Base-by-base conservation (phyloP, 2,329 filamentous ascomycete genomes). In the Aspergillus felis region DNA sequence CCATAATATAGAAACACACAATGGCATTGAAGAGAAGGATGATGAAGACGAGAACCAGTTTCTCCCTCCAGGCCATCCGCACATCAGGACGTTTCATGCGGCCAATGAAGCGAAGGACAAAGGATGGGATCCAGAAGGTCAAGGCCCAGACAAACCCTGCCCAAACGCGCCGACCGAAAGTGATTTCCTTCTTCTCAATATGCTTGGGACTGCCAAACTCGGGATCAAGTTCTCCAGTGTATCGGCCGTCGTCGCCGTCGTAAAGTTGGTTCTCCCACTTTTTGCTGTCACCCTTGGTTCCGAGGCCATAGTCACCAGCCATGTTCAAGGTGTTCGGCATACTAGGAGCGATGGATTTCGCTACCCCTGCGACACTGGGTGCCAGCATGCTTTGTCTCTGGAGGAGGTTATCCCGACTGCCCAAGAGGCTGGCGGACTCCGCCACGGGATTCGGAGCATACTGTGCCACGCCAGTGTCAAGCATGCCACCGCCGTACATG, bases 61-160 rank as follows among this genome's bases (percentile, higher is more conserved):
- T 99, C 70, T 99, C 94, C 74, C 94, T 85, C 94, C 94, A 99
- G 0, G 94, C 94, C 85, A 97, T 90, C 27, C 94, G 90, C 8
- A 99, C 91, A 76, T 99, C 94, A 1, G 92, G 94, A 55, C 94
- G 87, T 77, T 96, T 95, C 94, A 99, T 99, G 24, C 93, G 90
- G 32, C 94, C 94, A 57, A 97, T 69, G 58, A 82, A 88, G n/a
- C 84, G 84, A 17, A 99, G 85, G 2, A 90, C 64, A 50, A 91
- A 89, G 0, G 93, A 97, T 0, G 94, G 94, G 64, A 97, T 94
- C 89, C 90, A 97, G 72, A 91, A 97, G 0, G 94, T 99, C 51
- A 95, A 64, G 1, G 84, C 83, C 92, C 92, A 97, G 3, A 94
- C 90, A 44, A 94, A 74, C 1, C 76, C 83, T 25, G 96, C 86